Evolutionary conservation across 2,329 filamentous ascomycete genomes (phyloP), one percentile per base, ranked within the genome.

Genomic region (Thielaviopsis euricoi): DNA sequence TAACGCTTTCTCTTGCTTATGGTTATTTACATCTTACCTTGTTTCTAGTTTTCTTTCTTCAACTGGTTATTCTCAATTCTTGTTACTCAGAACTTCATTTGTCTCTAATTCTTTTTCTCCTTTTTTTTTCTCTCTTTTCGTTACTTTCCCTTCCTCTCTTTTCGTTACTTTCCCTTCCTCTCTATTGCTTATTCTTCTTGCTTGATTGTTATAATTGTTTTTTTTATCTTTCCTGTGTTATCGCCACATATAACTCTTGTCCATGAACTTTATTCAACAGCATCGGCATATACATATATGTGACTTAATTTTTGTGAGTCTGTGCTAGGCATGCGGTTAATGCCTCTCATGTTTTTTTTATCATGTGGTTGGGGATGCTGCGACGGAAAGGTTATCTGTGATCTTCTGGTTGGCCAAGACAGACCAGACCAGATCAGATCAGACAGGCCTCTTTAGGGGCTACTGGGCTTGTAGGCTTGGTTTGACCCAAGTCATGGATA

Each of bases 21-120:
- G 25, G 7, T 26, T 26, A 26, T 26, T 26, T 7, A 26, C 7
- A 7, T 29, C 17, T 46, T 55, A 40, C 52, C 49, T 49, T 51
- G 57, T 29, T 40, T 15, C 10, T 46, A 6, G 46, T 33, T 52
- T 58, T 29, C 46, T 52, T 58, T 57, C 52, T 40, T 43, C 52
- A 33, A 33, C 29, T 33, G 29, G 29, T 10, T 33, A 10, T 33
- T 33, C n/a, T 33, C 9, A 10, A 10, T 33, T 33, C 29, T 33
- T 10, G 29, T 10, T 33, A 33, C 12, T 33, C 29, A 33, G 7
- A 33, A 33, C 29, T 6, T 33, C 9, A n/a, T n/a, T 53, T 43
- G 55, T 52, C 25, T 59, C 33, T 61, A 19, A 43, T 22, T 10
- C n/a, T n/a, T 29, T 49, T 49, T 55, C 17, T 25, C 9, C 46